These are phyloP conservation scores for Suillus sp. DNA, from an alignment of 768 basidiomycete genomes.

Conservation along the genomic window DNA sequence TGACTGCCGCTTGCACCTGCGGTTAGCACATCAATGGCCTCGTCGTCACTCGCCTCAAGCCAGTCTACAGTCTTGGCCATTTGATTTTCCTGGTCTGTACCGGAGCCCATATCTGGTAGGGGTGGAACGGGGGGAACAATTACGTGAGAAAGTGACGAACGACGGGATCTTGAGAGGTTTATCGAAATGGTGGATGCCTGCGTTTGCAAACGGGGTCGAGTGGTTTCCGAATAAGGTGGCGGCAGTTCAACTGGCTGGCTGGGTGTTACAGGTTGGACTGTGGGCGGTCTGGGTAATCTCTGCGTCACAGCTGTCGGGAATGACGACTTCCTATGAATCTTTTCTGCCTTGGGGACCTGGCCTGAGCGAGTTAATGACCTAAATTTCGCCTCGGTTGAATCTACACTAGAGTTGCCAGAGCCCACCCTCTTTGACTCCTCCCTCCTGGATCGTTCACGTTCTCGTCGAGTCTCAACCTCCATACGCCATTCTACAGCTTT, in stretches of 20 bases:
- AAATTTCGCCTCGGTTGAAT: conserved; percentile 46
- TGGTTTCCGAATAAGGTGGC: conserved; percentile 57
- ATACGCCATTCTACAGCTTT: conserved; percentile 88
- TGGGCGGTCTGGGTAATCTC: conserved; percentile 31
- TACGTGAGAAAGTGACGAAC: conserved; percentile 62
- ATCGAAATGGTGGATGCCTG: conserved; percentile 47
- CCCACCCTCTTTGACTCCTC: conserved; percentile 63
- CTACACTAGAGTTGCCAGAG: conserved; percentile 37
- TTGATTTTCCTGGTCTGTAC: conserved; percentile 38
- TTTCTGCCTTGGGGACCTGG: conserved; percentile 25
- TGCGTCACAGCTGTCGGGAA: conserved; percentile 16
- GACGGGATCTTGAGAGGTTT: conserved; percentile 46
- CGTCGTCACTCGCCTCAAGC: conserved; percentile 83
- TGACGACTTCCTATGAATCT: conserved; percentile 23
- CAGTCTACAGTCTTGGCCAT: conserved; percentile 65
- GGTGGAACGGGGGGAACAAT: conserved; percentile 48
- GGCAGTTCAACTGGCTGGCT: conserved; percentile 52
- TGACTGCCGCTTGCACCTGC: conserved; percentile 82
- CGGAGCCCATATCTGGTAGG: conserved; percentile 36
- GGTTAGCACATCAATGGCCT: conserved; percentile 81
- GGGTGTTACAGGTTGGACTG: conserved; percentile 25
- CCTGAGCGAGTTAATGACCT: conserved; percentile 53
- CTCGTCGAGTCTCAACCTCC: conserved; percentile 74
- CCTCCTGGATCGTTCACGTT: conserved; percentile 69
- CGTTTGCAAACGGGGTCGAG: conserved; percentile 37